Evolutionary conservation across 2,329 filamentous ascomycete species (phyloP).

Genomic region (Apiospora arundinis): DNA sequence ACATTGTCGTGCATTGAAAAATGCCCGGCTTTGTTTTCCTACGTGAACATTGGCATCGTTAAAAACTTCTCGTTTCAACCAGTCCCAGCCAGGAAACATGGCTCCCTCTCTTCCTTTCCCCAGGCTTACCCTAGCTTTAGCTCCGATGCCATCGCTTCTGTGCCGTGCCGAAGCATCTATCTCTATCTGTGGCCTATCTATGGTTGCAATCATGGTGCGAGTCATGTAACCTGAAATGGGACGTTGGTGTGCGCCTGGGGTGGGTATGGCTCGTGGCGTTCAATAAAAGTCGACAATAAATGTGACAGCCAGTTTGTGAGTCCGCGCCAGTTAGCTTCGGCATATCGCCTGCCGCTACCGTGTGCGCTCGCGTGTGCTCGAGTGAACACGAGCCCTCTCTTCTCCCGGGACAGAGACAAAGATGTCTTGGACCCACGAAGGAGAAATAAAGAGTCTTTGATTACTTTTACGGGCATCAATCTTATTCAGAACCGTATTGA

Average conservation of each 20-base stretch:
- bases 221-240: constrained; percentile 9
- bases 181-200: neutral
- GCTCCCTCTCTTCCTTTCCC: neutral
- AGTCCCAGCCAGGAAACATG: neutral
- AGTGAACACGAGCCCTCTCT: neutral
- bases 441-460: constrained; percentile 10
- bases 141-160: neutral
- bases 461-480: neutral
- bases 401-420: neutral
- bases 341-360: neutral
- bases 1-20: neutral
- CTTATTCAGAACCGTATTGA: neutral
- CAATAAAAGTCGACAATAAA: neutral
- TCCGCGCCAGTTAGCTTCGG: neutral
- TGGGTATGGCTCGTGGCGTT: constrained; percentile 1
- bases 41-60: neutral
- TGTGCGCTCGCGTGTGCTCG: neutral
- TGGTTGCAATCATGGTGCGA: constrained; percentile 13
- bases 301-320: neutral
- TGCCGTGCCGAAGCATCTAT: neutral
- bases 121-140: constrained; percentile 1
- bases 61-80: neutral
- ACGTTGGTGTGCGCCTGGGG: neutral
- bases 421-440: neutral
- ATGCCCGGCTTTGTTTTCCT: neutral